Conservation (phyloP, 768 basidiomycete genomes). For the Tubosaeta sp. region DNA sequence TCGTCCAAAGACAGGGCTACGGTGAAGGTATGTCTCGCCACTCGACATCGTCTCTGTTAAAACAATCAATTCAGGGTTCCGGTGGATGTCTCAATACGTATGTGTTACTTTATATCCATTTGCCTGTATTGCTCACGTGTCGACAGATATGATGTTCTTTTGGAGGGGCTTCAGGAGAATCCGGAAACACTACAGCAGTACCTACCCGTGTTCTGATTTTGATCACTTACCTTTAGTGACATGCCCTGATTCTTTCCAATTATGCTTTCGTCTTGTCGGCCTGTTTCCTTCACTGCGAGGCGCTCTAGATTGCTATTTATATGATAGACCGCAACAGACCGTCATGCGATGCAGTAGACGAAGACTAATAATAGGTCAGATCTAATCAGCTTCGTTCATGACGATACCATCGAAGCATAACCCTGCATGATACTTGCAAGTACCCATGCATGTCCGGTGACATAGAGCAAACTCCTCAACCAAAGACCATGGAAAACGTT, state of each 20-base stretch:
- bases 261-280: conserved; percentile 16
- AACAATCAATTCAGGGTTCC: conserved; percentile 58
- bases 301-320: conserved; percentile 22
- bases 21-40: conserved; percentile 68
- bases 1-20: conserved; percentile 97
- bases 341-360: not conserved
- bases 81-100: conserved; percentile 97
- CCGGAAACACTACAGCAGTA: conserved; percentile 18
- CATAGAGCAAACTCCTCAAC: conserved; percentile 70
- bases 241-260: conserved; percentile 7
- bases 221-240: conserved; percentile 11
- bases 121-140: conserved; percentile 4
- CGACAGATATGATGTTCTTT: conserved; percentile 23
- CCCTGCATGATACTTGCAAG: conserved; percentile 57
- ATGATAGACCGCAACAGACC: not conserved
- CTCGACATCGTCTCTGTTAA: not conserved
- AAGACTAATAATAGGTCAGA: not conserved
- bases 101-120: conserved; percentile 24
- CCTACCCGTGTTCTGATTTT: conserved; percentile 16
- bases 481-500: conserved; percentile 74
- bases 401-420: conserved; percentile 26
- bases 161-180: conserved; percentile 3
- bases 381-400: not conserved
- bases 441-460: conserved; percentile 78
- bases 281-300: conserved; percentile 10